Base-by-base conservation (phyloP, 768 basidiomycete genomes). In the Pleurotus platypus region DNA sequence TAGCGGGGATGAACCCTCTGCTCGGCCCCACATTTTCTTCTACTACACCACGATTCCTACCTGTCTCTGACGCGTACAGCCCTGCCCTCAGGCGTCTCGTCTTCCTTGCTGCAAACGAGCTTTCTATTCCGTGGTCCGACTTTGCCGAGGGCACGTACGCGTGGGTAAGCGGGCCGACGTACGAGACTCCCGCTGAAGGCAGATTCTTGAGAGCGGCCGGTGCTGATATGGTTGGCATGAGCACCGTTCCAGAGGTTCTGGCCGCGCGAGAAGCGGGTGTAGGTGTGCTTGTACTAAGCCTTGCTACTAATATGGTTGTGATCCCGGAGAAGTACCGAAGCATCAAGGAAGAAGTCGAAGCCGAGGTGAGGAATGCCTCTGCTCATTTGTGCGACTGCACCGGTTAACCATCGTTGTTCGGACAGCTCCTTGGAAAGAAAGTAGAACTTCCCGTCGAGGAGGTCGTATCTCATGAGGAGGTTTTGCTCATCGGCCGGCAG, bases 151-250 rank as follows among this genome's bases (percentile, higher is more conserved):
- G 94, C 0, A 84, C 81, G 2, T 95, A 95, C 62, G 92, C 92
- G 1, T 95, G 91, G 90, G 93, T 95, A 46, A 81, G 85, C 27
- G 93, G 94, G 0, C 93, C 94, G 12, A 90, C 91, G 6, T 95
- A 95, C 66, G 93, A 95, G 72, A 91, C 90, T 0, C 85, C 89
- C 2, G 92, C 91, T 0, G 93, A 96, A 63, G 93, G 92, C 30
- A 76, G 86, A 48, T 85, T 94, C 71, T 72, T 95, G 40, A 74
- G 88, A 13, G 70, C 72, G 6, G 84, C 83, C 0, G 93, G 93
- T 2, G 93, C 88, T 1, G 91, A 92, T 63, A 89, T 94, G n/a
- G 93, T 94, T 1, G 93, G 93, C 1, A 95, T 95, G 93, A 92
- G 90, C 62, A 95, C 94, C 0, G 82, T 94, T 13, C 93, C 92